Conservation (phyloP, 1,284 basidiomycete species). For the Athelia psychrophila region DNA sequence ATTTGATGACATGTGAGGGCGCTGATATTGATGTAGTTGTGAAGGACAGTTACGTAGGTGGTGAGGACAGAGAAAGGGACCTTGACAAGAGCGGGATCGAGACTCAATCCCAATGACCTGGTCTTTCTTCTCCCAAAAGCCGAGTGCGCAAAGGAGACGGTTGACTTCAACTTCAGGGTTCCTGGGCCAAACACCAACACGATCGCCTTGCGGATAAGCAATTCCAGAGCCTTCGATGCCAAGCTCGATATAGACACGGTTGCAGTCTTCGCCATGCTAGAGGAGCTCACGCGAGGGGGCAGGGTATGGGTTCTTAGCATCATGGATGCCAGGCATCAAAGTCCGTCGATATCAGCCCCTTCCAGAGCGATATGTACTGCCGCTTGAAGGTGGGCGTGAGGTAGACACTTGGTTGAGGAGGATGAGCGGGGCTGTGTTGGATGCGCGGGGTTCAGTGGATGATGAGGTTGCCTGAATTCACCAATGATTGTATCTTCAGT, state of each 20-base stretch:
- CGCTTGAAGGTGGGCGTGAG: slow-evolving; percentile 65
- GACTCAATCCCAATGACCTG: slow-evolving; percentile 90
- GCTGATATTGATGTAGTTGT: slow-evolving; percentile 96
- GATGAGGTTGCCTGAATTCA: too few relatives aligned
- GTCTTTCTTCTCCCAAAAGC: slow-evolving; percentile 77
- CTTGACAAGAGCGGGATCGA: slow-evolving; percentile 96
- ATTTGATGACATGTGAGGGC: slow-evolving; percentile 92
- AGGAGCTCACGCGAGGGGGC: slow-evolving; percentile 91
- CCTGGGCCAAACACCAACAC: slow-evolving; percentile 97
- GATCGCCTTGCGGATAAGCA: slow-evolving; percentile 97
- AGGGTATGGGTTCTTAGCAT: slow-evolving; percentile 95
- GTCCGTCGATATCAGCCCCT: slow-evolving; percentile 72
- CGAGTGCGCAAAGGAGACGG: slow-evolving; percentile 84
- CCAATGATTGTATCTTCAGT: too few relatives aligned
- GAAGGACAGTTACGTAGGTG: slow-evolving; percentile 90
- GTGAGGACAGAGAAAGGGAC: slow-evolving; percentile 98
- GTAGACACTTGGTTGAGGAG: slow-evolving; percentile 89
- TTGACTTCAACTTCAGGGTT: slow-evolving; percentile 93
- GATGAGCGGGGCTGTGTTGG: too few relatives aligned
- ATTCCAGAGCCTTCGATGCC: slow-evolving; percentile 94
- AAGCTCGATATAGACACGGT: slow-evolving; percentile 95
- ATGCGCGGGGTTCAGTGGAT: too few relatives aligned
- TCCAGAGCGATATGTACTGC: slow-evolving; percentile 81
- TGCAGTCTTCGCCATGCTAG: slow-evolving; percentile 69
- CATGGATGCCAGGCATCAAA: slow-evolving; percentile 82